Conservation (phyloP, 1,284 basidiomycete species). For the Ceratobasidium papillatum region DNA sequence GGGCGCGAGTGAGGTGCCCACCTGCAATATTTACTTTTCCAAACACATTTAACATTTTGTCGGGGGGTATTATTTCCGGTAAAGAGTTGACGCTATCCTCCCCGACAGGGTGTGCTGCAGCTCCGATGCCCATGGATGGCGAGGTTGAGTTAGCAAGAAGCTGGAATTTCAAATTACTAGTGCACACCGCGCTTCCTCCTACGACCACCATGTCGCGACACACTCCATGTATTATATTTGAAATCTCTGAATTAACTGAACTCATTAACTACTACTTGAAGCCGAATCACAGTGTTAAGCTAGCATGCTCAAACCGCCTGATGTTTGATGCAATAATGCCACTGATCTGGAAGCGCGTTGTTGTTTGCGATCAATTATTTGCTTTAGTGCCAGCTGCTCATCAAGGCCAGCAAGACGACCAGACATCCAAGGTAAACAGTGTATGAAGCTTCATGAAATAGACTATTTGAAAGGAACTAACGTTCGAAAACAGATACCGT, state of each 20-base stretch:
- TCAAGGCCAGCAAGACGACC: background rate
- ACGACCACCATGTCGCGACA: too few species aligned
- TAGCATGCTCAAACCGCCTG: background rate
- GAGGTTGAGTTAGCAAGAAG: too few species aligned
- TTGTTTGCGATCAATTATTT: background rate
- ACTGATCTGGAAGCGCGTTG: background rate
- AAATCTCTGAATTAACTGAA: background rate
- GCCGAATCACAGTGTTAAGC: background rate
- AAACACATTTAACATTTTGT: conserved; percentile 55
- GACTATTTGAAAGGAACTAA: too few species aligned
- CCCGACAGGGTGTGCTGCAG: too few species aligned
- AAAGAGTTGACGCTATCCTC: background rate
- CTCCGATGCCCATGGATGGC: too few species aligned
- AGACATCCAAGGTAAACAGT: too few species aligned
- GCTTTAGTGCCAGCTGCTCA: background rate
- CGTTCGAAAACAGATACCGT: too few species aligned
- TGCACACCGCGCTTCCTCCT: too few species aligned
- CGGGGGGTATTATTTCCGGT: conserved; percentile 51
- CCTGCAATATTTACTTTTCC: conserved; percentile 58
- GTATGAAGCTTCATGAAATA: too few species aligned
- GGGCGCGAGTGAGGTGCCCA: conserved; percentile 41
- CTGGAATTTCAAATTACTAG: too few species aligned
- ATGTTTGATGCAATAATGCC: background rate
- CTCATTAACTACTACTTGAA: background rate
- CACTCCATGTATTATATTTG: background rate